Evolutionary conservation across 1,284 basidiomycete species (phyloP), one percentile per base, ranked within the genome.

Genomic region (Rhodotorula sp.): DNA sequence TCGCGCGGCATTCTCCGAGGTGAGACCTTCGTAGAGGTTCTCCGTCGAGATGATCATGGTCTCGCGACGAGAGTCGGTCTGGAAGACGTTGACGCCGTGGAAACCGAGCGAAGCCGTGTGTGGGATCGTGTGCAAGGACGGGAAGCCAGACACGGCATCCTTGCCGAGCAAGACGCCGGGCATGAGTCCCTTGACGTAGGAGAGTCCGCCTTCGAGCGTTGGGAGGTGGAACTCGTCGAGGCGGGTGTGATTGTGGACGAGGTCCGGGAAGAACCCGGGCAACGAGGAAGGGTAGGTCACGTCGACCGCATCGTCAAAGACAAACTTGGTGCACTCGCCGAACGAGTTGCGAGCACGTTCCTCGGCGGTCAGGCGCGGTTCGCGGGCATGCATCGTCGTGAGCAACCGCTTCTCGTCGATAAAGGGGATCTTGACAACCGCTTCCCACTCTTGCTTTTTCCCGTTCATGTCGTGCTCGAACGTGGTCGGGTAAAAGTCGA

Each of bases 371-470:
- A 99, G 83, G 23, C 88, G 86, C 78, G 90, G 87, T 76, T 94
- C 90, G 56, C 90, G 87, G 69, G 89, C 89, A 90, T 78, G 49
- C 94, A 97, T 96, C 2, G 93, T 91, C 31, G 85, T 85, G 46
- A 97, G 83, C 23, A 99, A 82, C 62, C 92, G 85, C 23, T 85
- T 80, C 82, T 97, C 89, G 62, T 97, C 89, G 74, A 99, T 99
- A 82, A 99, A 99, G 0, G 97, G 97, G 77, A 99, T 98, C 84
- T 99, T 98, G 71, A 99, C 93, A 70, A 99, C 88, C 0, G 96
- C 96, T 81, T 99, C 97, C 97, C 97, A 99, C 49, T 97, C 95
- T 78, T 91, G 89, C 81, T 96, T 99, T 86, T 99, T 99, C 62
- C 97, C 97, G 79, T 99, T 99, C 79, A 97, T 83, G 83, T 99